These are phyloP conservation scores for Fusarium mangiferae DNA, from an alignment of 2,329 filamentous ascomycete genomes.

Conservation along the genomic window DNA sequence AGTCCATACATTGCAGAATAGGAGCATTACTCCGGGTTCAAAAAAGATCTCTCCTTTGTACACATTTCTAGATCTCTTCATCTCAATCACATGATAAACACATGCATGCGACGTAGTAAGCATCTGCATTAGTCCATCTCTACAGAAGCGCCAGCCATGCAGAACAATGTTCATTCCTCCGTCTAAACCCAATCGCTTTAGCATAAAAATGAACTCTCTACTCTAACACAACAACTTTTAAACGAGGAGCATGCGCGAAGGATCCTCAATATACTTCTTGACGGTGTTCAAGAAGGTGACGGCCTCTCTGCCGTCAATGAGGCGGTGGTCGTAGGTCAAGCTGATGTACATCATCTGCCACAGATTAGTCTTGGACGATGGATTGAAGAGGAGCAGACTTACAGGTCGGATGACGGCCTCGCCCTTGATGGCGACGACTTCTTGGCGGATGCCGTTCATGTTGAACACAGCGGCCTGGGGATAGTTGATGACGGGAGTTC, in stretches of 20 bases:
- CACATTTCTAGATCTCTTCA: not conserved
- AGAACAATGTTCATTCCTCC: conserved; percentile 3
- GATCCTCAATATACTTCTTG: conserved; percentile 51
- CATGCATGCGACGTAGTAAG: not conserved
- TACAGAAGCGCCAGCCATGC: conserved; percentile 30
- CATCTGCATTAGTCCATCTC: conserved; percentile 14
- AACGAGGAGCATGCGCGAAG: conserved; percentile 62
- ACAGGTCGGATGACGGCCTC: conserved; percentile 53
- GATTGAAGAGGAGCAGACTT: conserved; percentile 22
- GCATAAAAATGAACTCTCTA: conserved; percentile 20
- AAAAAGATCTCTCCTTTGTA: too few relatives aligned
- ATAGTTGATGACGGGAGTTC: conserved; percentile 79
- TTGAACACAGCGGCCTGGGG: conserved; percentile 74
- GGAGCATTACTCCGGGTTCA: not conserved
- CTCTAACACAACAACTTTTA: conserved; percentile 1
- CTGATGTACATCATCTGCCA: conserved; percentile 60
- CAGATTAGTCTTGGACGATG: not conserved
- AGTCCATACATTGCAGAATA: not conserved
- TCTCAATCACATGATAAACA: not conserved
- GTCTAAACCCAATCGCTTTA: conserved; percentile 22
- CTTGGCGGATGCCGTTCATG: conserved; percentile 65
- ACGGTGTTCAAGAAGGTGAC: conserved; percentile 63
- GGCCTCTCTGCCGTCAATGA: conserved; percentile 68
- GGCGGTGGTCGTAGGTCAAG: conserved; percentile 63
- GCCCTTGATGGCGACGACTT: conserved; percentile 67